These are phyloP conservation scores for Lactarius tabidus DNA, from an alignment of 768 basidiomycete species.

Conservation along the genomic window DNA sequence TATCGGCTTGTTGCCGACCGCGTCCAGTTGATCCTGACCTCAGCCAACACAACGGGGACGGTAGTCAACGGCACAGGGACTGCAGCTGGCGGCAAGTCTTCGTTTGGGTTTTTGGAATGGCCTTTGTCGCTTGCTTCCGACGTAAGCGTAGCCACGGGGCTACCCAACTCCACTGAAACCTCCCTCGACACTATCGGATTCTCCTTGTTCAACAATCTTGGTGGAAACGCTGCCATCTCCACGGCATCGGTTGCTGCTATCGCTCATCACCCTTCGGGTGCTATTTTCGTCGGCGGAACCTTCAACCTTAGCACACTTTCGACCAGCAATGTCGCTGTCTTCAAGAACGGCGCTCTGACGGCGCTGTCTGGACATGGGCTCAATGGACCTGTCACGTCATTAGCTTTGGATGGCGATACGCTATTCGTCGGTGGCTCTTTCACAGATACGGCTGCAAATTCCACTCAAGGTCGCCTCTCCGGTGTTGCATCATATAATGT, in stretches of 20 bases:
- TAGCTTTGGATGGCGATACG: slow-evolving; percentile 57
- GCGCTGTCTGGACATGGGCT: slow-evolving; percentile 64
- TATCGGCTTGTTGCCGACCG: slow-evolving; percentile 84
- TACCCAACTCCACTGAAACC: slow-evolving; percentile 72
- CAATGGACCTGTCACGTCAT: slow-evolving; percentile 69
- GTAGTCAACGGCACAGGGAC: slow-evolving; percentile 35
- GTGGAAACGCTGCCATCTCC: slow-evolving; percentile 39
- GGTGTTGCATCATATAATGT: slow-evolving; percentile 74
- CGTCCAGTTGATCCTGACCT: slow-evolving; percentile 73
- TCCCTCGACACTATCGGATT: slow-evolving; percentile 58
- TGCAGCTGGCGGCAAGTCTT: slow-evolving; percentile 37
- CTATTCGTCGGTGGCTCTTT: slow-evolving; percentile 91
- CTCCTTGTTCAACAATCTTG: slow-evolving; percentile 58
- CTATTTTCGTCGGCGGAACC: slow-evolving; percentile 69
- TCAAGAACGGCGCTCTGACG: slow-evolving; percentile 54
- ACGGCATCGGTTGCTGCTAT: slow-evolving; percentile 49
- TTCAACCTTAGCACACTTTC: slow-evolving; percentile 60
- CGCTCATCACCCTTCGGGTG: slow-evolving; percentile 61
- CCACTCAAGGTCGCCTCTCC: slow-evolving; percentile 48
- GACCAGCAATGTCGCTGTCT: slow-evolving; percentile 67
- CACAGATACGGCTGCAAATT: slow-evolving; percentile 55
- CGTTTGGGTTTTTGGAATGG: slow-evolving; percentile 93
- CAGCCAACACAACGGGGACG: slow-evolving; percentile 41
- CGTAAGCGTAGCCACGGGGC: slow-evolving; percentile 54
- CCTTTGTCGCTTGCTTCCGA: slow-evolving; percentile 44